These are phyloP conservation scores for Dicorynia guianensis DNA, from an alignment of 306 rosid species.

Conservation along the genomic window DNA sequence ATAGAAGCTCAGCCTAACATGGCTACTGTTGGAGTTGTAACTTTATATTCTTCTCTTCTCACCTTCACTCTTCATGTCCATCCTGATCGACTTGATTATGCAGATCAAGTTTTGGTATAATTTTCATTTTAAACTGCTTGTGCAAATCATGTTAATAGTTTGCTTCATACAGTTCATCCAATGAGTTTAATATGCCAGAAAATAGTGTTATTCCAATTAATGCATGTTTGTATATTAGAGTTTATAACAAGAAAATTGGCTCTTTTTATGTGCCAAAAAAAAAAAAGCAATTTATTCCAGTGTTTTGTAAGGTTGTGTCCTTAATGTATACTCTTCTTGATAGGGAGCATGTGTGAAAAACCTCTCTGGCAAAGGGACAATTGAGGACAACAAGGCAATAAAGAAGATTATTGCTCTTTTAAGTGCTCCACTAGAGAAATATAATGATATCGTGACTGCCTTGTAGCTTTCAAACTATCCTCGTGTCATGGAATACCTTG, in stretches of 20 bases:
- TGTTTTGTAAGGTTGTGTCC: not conserved
- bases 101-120: constrained; percentile 96
- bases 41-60: constrained; percentile 91
- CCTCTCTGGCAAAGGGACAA: constrained; percentile 93
- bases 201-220: constrained; percentile 28
- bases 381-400: constrained; percentile 85
- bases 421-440: constrained; percentile 97
- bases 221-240: constrained; percentile 22
- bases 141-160: constrained; percentile 30
- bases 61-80: constrained; percentile 97
- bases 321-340: constrained; percentile 39
- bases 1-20: constrained; percentile 95
- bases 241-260: constrained; percentile 21
- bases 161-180: constrained; percentile 18
- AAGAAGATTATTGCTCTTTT: constrained; percentile 94
- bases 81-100: constrained; percentile 98
- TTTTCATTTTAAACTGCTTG: constrained; percentile 21
- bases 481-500: constrained; percentile 89
- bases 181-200: constrained; percentile 31
- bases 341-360: constrained; percentile 95
- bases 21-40: constrained; percentile 87
- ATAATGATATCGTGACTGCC: constrained; percentile 93
- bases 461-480: constrained; percentile 96
- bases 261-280: constrained; percentile 34
- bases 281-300: constrained; percentile 14